Evolutionary conservation across 2,329 filamentous ascomycete genomes (phyloP), one percentile per base, ranked within the genome.

Genomic region (Fusarium cyanostomum): DNA sequence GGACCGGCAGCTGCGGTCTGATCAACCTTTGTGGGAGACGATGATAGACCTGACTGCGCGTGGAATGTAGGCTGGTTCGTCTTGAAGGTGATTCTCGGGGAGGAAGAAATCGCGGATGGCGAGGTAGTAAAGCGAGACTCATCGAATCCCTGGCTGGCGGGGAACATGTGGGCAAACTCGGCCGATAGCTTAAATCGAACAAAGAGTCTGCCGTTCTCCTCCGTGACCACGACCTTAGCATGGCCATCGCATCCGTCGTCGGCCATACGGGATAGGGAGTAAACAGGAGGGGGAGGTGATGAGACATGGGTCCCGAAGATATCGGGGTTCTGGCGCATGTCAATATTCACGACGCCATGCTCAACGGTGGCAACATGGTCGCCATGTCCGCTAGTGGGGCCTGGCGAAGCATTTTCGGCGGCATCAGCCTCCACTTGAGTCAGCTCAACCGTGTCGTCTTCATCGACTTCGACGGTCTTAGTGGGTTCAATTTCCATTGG

Each of bases 151-250:
- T 75, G 71, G 49, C 54, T 72, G 3, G 58, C 38, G 11, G 74
- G 72, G 51, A 78, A 76, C 37, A 75, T 52, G 31, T 66, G 50
- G 24, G 72, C 69, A 51, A 72, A 72, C 53, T 74, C 55, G 18
- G 67, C 58, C 48, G 76, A 73, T 49, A 78, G 38, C 75, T 78
- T 78, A 76, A 77, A 77, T 72, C 74, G 68, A 58, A 77, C 75
- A 52, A 76, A 62, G 33, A 78, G 71, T 52, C 73, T 68, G 35
- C 66, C 73, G 34, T 70, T 69, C 39, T 72, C 65, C 39, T 72
- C 63, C 9, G 48, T 61, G 30, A 76, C 59, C 37, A 69, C 57
- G 61, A 76, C 74, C 31, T 73, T 74, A 63, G 75, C 73, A 33
- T 72, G 59, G 28, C 70, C 72, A 42, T 65, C 56, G 51, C 73